Percentiles rank a stretch among this genome's conserved stretches.
phyloP scores from a whole-genome alignment of 192 early-diverging fungal species.

The Backusella australiensis region DNA sequence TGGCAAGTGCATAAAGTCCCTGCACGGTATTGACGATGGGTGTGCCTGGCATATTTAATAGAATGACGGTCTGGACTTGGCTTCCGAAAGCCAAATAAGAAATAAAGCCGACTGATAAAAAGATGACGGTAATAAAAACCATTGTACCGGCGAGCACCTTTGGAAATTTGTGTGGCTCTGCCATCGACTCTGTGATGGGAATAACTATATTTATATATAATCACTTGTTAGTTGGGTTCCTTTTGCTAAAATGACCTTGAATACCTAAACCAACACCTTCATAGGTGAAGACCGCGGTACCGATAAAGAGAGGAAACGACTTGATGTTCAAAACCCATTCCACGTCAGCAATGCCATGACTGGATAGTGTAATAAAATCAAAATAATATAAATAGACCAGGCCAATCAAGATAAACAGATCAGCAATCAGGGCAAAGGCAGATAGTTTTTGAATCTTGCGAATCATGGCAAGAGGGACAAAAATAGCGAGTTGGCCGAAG shows the following conservation, averaged over 20 bases:
- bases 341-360: conserved; percentile 68
- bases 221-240: too few relatives aligned
- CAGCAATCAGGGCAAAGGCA: conserved; percentile 82
- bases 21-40: conserved; percentile 72
- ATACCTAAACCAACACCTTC: conserved; percentile 78
- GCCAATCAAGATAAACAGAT: conserved; percentile 90
- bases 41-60: conserved; percentile 81
- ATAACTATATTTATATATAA: conserved; percentile 45
- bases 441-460: conserved; percentile 90
- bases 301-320: conserved; percentile 86
- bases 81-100: conserved; percentile 87
- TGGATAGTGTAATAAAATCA: conserved; percentile 68
- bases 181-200: conserved; percentile 87
- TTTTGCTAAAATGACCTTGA: neutral
- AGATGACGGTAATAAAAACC: conserved; percentile 75
- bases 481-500: conserved; percentile 46
- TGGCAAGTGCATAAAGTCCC: conserved; percentile 87
- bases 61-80: conserved; percentile 81
- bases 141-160: conserved; percentile 78
- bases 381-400: conserved; percentile 82
- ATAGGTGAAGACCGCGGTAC: conserved; percentile 91
- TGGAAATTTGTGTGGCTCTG: conserved; percentile 85
- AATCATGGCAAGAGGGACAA: conserved; percentile 60
- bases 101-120: conserved; percentile 76
- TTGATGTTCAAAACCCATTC: conserved; percentile 71